Evolutionary conservation across 2,329 filamentous ascomycete genomes (phyloP).

Genomic region (Claviceps fusiformis): DNA sequence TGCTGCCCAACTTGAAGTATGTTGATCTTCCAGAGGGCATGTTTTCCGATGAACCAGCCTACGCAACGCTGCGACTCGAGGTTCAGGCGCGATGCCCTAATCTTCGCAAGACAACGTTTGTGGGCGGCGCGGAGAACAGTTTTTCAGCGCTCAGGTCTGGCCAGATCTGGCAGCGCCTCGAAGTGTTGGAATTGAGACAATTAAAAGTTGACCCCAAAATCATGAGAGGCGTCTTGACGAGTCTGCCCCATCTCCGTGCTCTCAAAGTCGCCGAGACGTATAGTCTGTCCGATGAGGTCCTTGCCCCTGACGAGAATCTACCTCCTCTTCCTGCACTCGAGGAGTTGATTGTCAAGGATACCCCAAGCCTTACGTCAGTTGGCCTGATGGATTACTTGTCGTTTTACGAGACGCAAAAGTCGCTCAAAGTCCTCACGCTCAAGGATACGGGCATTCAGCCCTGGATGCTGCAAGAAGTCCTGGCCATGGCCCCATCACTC

Average conservation of each 20-base stretch:
- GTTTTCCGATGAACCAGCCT: slow-evolving; percentile 66
- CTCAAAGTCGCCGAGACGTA: slow-evolving; percentile 59
- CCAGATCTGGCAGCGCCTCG: slow-evolving; percentile 54
- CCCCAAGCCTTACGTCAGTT: slow-evolving; percentile 54
- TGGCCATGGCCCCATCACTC: slow-evolving; percentile 44
- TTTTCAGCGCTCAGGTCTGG: slow-evolving; percentile 56
- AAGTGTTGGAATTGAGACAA: slow-evolving; percentile 56
- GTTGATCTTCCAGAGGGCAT: slow-evolving; percentile 84
- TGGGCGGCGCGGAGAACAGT: slow-evolving; percentile 61
- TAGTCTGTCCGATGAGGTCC: slow-evolving; percentile 64
- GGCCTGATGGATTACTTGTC: slow-evolving; percentile 59
- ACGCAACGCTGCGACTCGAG: slow-evolving; percentile 65
- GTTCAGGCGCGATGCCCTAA: slow-evolving; percentile 72
- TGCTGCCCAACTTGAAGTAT: slow-evolving; percentile 73
- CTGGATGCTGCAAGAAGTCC: slow-evolving; percentile 44
- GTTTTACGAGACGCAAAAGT: slow-evolving; percentile 40
- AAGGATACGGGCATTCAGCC: slow-evolving; percentile 57
- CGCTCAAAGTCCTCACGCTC: slow-evolving; percentile 56
- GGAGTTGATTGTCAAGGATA: slow-evolving; percentile 58
- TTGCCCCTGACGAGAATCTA: slow-evolving; percentile 50
- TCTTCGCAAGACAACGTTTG: slow-evolving; percentile 81
- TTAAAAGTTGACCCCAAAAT: slow-evolving; percentile 57
- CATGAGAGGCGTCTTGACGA: slow-evolving; percentile 57
- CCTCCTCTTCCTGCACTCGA: slow-evolving; percentile 63
- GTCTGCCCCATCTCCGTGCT: slow-evolving; percentile 54